These are phyloP conservation scores for Colletotrichum navitas DNA, from an alignment of 2,329 filamentous ascomycete species.

Conservation along the genomic window DNA sequence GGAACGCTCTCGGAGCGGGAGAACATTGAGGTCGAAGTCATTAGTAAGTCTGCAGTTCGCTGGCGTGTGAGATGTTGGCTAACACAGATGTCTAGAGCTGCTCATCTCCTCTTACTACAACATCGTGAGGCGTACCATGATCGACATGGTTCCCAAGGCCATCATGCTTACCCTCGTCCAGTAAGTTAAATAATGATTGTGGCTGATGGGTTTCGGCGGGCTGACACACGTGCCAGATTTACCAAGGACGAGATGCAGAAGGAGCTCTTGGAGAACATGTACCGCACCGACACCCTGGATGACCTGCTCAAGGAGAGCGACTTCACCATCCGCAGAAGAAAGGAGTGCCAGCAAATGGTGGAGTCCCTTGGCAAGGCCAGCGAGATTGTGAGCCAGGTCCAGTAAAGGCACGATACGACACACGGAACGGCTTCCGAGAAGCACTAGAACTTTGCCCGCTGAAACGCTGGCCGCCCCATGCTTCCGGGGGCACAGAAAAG, in stretches of 20 bases:
- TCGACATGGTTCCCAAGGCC: conserved; percentile 99
- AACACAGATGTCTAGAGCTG: conserved; percentile 71
- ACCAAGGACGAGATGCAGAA: conserved; percentile 99
- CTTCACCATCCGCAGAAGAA: conserved; percentile 92
- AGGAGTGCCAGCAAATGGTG: conserved; percentile 99
- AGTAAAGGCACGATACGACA: conserved; percentile 54
- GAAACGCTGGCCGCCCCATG: conserved; percentile 31
- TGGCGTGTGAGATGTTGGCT: conserved; percentile 1
- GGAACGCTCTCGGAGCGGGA: conserved; percentile 95
- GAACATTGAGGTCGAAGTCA: conserved; percentile 96
- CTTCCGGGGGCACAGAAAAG: conserved; percentile 37
- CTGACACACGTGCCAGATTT: conserved; percentile 36
- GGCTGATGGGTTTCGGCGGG: no score
- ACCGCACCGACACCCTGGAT: conserved; percentile 89
- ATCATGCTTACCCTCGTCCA: conserved; percentile 98
- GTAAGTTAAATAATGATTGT: conserved; percentile 67
- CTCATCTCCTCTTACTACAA: conserved; percentile 98
- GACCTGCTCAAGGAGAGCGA: conserved; percentile 98
- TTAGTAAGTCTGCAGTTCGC: conserved; percentile 75
- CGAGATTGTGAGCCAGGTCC: conserved; percentile 92
- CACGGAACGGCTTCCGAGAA: conserved; percentile 26
- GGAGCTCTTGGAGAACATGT: conserved; percentile 97
- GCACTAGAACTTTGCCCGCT: conserved; percentile 32
- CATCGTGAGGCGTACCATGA: conserved; percentile 98
- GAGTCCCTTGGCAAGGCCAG: conserved; percentile 90